Conservation (phyloP, 768 basidiomycete species). For the Rhodotorula paludigena region DNA sequence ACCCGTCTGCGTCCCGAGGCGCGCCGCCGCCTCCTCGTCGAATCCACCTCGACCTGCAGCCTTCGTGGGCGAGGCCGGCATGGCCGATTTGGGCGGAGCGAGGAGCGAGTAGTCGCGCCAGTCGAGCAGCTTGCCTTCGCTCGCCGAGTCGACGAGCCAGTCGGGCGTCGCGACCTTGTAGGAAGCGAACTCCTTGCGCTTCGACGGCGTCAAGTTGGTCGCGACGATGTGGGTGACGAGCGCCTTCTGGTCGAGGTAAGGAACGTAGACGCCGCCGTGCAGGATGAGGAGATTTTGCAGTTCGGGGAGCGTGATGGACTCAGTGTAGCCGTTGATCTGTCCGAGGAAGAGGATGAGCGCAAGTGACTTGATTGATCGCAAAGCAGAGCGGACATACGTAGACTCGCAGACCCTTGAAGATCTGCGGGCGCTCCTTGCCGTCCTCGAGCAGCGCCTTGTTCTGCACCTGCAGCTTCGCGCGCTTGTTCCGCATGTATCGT, state of each 20-base stretch:
- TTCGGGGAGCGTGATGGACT: conserved; percentile 62
- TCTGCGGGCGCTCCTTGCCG: conserved; percentile 49
- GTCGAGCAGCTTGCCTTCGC: conserved; percentile 62
- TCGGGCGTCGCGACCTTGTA: conserved; percentile 86
- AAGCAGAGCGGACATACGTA: conserved; percentile 59
- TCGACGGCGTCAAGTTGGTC: conserved; percentile 80
- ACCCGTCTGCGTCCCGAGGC: conserved; percentile 21
- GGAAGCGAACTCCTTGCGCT: conserved; percentile 76
- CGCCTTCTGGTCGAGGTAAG: conserved; percentile 81
- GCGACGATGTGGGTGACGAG: conserved; percentile 85
- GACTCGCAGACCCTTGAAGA: conserved; percentile 71
- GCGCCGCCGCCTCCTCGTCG: neutral
- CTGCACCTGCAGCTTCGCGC: conserved; percentile 82
- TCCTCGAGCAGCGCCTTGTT: conserved; percentile 51
- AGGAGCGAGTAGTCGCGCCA: conserved; percentile 62
- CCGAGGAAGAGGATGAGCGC: neutral
- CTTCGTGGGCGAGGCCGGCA: too few species aligned
- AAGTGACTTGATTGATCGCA: neutral
- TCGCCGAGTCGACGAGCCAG: conserved; percentile 80
- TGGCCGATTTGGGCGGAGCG: neutral
- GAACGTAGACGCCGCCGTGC: conserved; percentile 75
- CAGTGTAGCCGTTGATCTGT: conserved; percentile 84
- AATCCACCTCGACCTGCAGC: neutral
- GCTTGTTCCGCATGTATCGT: conserved; percentile 76
- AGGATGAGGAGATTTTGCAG: conserved; percentile 70